Evolutionary conservation across 345 rosid species (phyloP), one percentile per base, ranked within the genome.

Genomic region (Camelina hispida): DNA sequence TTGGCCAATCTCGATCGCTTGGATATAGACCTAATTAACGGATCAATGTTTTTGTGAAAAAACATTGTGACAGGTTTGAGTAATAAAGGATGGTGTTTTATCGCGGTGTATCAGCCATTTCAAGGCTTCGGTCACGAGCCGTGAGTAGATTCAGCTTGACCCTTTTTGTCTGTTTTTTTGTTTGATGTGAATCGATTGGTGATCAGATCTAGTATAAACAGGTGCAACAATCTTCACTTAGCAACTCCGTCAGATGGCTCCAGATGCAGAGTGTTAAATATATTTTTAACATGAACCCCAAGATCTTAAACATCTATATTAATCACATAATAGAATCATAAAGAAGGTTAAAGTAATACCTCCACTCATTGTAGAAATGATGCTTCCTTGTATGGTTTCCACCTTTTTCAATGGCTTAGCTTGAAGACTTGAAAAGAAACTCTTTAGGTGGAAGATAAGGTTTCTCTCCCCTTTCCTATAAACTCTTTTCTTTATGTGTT

Each of bases 241-340:
- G 79, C 71, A 79, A 82, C 30, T 87, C 94, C 0, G 83, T 86
- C 2, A 81, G 98, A 89, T 89, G 95, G 95, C 81, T 91, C 56
- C 97, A 93, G 80, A 87, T 71, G 80, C 96, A 88, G n/a, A n/a
- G n/a, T 20, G 22, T 20, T 20, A 20, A 20, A 20, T 1, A 20
- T 20, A 20, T 1, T 20, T 20, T 20, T 20, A 20, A 20, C 22
- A 20, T 20, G 22, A 20, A 20, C 22, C 22, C 22, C 22, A 20
- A 20, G 22, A 20, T 20, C 22, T 20, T 20, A 20, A 20, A 20
- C 22, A 20, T 20, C 22, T 20, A 20, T 20, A 20, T 20, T 20
- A 20, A 20, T 20, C 22, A 20, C 22, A 20, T 20, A 20, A 20
- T 20, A 20, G 22, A 20, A 20, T 20, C 22, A 20, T 20, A 20